Base-by-base conservation (phyloP, 306 rosid species). In the Mimosa pudica region DNA sequence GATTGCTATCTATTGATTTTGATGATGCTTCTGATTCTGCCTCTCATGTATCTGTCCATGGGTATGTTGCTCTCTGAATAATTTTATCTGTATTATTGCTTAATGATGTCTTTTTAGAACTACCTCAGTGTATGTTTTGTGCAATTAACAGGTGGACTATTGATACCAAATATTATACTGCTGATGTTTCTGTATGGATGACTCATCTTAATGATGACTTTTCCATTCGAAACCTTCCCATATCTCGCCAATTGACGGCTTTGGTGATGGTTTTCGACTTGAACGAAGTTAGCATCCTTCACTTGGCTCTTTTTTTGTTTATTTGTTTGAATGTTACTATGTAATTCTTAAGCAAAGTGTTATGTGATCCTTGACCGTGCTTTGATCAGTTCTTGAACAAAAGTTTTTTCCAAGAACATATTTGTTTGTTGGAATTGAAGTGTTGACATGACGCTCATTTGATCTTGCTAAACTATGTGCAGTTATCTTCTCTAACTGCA, bases 221-320 rank as follows among this genome's bases (percentile, higher is more conserved):
- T 82, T 90, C 92, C 10, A 79, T 84, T 32, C 77, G 74, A 12
- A 73, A 84, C 70, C 75, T 92, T 13, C 89, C 97, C 9, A 54
- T 65, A 45, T 88, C 84, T 82, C 70, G 77, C 63, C 89, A 42
- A 70, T 83, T 89, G 87, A 87, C 83, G 10, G 96, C 97, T 74
- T 83, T 94, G 85, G 92, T 94, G 74, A 86, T 94, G 97, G 94
- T 92, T 78, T 92, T 88, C 76, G 92, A 94, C 87, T 81, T 91
- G 89, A 88, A 65, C 76, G 96, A 90, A 75, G 98, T 94, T 82
- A 79, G 89, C 80, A 47, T 84, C 79, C 78, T 85, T 45, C 38
- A 41, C 66, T 58, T 68, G 70, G 13, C 13, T 20, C n/a, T 18
- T 78, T 66, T 80, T 79, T 42, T 57, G 6, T 6, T 62, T 12